Base-by-base conservation (phyloP, 2,329 filamentous ascomycete genomes). In the Colletotrichum lini region DNA sequence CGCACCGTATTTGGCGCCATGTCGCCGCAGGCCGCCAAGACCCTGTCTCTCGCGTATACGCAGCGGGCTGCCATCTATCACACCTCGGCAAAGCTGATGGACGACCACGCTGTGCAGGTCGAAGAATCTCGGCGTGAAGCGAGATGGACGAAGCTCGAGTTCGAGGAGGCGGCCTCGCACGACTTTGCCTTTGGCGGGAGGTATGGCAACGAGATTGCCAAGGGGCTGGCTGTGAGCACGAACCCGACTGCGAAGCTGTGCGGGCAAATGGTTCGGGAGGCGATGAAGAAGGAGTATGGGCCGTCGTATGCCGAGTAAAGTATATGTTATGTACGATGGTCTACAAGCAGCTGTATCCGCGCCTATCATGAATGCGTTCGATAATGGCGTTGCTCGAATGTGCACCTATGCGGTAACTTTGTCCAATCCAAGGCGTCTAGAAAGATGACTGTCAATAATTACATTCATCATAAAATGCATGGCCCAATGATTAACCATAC, bases 231-330 rank as follows among this genome's bases (percentile, higher is more conserved):
- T 7, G 91, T 92, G 61, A 87, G 85, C 78, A 88, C 88, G 38
- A 93, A 93, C 78, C 91, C 91, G 30, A 92, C 89, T 18, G 90
- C 91, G 2, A 93, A 92, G 81, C 81, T 93, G 53, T 93, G 91
- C 76, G 91, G 91, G 2, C 86, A 91, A 76, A 93, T 93, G 78
- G 91, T 93, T 47, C 86, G 88, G 60, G 89, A 92, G 80, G 91
- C 90, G 59, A 90, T 93, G 89, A 91, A 86, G 82, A 91, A 89
- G 79, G 91, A 93, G 78, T 91, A 91, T 75, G 88, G 88, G 0
- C 82, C 84, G n/a, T 83, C 81, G 12, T 86, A 85, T 77, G 82
- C 82, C 40, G 77, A 71, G 62, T 73, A 38, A 58, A 45, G 30
- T 45, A 63, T 16, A 42, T 35, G 42, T 59, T 26, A 50, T n/a